phyloP scores from a whole-genome alignment of 495 filamentous ascomycete species.

The Oidiodendron maius region DNA sequence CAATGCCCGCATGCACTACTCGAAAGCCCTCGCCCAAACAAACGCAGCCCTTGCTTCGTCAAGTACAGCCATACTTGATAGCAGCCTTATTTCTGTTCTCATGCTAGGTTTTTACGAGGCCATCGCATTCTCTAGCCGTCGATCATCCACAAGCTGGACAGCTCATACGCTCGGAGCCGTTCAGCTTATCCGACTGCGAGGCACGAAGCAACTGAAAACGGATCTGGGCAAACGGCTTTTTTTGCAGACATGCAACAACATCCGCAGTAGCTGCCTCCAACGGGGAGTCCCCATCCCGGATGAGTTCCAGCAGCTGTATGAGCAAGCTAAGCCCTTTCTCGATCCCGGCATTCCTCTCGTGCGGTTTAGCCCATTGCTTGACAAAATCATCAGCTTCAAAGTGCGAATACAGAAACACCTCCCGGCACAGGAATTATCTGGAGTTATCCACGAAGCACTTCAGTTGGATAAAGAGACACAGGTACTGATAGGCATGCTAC shows the following conservation, averaged over 20 bases:
- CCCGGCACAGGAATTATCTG: neutral
- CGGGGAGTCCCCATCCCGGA: neutral
- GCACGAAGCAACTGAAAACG: constrained; percentile 44
- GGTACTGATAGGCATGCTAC: constrained; percentile 4
- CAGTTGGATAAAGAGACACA: neutral
- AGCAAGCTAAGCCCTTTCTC: constrained; percentile 9
- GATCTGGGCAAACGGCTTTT: constrained; percentile 49
- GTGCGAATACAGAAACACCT: neutral
- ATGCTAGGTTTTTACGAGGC: constrained; percentile 51
- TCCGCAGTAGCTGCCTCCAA: constrained; percentile 4
- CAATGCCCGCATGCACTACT: constrained; percentile 38
- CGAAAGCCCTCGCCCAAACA: constrained; percentile 34
- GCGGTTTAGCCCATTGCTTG: neutral
- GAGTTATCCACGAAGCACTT: constrained; percentile 2
- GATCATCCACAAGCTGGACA: constrained; percentile 44
- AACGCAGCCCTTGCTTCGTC: constrained; percentile 46
- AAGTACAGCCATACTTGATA: constrained; percentile 48
- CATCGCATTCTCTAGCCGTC: constrained; percentile 37
- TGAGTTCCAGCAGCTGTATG: neutral
- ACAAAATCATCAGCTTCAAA: constrained; percentile 1
- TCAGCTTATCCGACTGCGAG: constrained; percentile 49
- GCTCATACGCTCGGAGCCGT: constrained; percentile 54
- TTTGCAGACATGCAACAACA: constrained; percentile 29
- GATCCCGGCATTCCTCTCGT: neutral
- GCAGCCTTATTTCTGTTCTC: constrained; percentile 53